A percentile compares a stretch with the other conserved stretches of the same genome.
These are phyloP conservation scores for Pistacia integerrima DNA, from an alignment of 345 rosid species.

Conservation along the genomic window DNA sequence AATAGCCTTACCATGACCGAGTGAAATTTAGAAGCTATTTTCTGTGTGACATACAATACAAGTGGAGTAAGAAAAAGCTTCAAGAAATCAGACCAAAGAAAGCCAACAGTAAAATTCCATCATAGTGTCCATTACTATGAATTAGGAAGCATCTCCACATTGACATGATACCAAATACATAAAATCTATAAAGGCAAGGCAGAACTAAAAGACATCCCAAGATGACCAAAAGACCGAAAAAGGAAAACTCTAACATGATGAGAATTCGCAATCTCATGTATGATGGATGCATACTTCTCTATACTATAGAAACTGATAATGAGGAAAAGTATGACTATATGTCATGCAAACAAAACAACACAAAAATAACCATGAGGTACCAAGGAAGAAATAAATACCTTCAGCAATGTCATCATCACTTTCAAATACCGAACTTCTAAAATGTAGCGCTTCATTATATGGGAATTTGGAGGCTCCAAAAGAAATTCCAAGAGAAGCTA, in stretches of 20 bases:
- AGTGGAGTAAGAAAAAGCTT: not conserved
- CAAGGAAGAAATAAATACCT: conserved; percentile 43
- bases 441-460: conserved; percentile 90
- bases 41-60: not conserved
- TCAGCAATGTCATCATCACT: conserved; percentile 88
- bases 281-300: not conserved
- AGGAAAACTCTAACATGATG: not conserved
- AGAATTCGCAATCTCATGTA: not conserved
- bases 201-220: not conserved
- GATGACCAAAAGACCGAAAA: not conserved
- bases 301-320: not conserved
- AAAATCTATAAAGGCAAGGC: not conserved
- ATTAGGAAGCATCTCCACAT: not conserved
- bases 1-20: not conserved
- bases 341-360: conserved; percentile 13
- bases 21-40: conserved; percentile 8
- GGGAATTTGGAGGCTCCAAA: conserved; percentile 83
- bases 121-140: not conserved
- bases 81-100: not conserved
- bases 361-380: not conserved
- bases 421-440: conserved; percentile 86
- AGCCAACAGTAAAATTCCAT: conserved; percentile 4
- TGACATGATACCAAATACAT: not conserved
- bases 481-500: conserved; percentile 95
- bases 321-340: not conserved